Evolutionary conservation across 208 protist genomes (phyloP), one percentile per base, ranked within the genome.

Genomic region (Trypanosoma avium): DNA sequence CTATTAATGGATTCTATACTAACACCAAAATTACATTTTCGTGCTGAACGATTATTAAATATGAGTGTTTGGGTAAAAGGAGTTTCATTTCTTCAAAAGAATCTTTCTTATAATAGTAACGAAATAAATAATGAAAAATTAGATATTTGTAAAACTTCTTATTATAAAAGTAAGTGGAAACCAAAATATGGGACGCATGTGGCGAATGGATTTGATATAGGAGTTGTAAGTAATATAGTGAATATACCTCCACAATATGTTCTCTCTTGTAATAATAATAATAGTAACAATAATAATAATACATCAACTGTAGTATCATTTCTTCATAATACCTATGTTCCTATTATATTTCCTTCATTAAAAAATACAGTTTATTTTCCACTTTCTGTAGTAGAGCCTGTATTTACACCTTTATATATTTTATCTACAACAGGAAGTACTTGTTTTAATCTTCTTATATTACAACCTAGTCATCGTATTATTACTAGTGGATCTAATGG

Each of bases 401-500:
- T 85, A 5, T 67, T 81, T 35, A 86, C 87, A 53, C 84, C 88
- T 0, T 56, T 87, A 8, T 48, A 65, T 12, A 68, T 73, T 46
- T 38, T 86, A 26, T 57, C 67, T 10, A 88, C 63, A 17, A 57
- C 70, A 0, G 61, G 72, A 7, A 80, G 58, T 9, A 74, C 73
- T 10, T 90, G 80, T 22, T 84, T 87, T 58, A 80, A 82, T 7
- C 45, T 89, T 5, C 67, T 77, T 19, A 74, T 90, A 35, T 72
- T 94, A 26, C 53, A 77, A 40, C 61, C 47, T 6, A 36, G 60
- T 19, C 45, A 58, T 5, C 83, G 81, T 15, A 30, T 92, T 33
- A 58, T 87, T 46, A 84, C 76, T 10, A 78, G 81, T 55, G 80
- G 80, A 32, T 81, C 85, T 1, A 81, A 92, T 55, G 81, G 84